A percentile compares a stretch with the other conserved stretches of the same genome.
phyloP scores from a whole-genome alignment of 306 rosid genomes.

The Neltuma alba region DNA sequence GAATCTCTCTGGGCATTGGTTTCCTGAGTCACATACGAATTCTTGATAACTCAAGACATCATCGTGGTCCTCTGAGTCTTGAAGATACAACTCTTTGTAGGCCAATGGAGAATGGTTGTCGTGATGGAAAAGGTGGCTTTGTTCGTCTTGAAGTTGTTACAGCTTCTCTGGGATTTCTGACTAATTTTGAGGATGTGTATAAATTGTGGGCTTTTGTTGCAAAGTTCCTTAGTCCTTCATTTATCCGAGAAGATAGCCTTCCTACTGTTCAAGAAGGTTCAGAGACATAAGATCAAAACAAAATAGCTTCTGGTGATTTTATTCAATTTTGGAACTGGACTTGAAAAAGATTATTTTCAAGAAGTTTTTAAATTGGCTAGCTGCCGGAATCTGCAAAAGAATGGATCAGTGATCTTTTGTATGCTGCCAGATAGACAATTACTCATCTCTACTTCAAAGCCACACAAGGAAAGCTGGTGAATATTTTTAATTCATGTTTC shows the following conservation, averaged over 20 bases:
- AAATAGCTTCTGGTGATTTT: neutral
- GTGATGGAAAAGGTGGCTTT: slow-evolving; percentile 63
- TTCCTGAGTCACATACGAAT: slow-evolving; percentile 83
- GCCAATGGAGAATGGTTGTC: slow-evolving; percentile 75
- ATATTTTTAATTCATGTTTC: slow-evolving; percentile 73
- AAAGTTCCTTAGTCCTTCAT: slow-evolving; percentile 78
- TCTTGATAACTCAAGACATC: slow-evolving; percentile 65
- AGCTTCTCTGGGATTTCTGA: slow-evolving; percentile 87
- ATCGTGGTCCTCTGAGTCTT: slow-evolving; percentile 49
- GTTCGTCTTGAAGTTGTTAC: slow-evolving; percentile 89
- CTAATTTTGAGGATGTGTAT: slow-evolving; percentile 93
- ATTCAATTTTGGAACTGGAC: slow-evolving; percentile 42
- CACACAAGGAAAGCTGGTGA: slow-evolving; percentile 45
- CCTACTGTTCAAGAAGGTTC: slow-evolving; percentile 75
- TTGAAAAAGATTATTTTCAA: slow-evolving; percentile 35
- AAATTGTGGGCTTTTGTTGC: slow-evolving; percentile 94
- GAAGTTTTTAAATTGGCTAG: slow-evolving; percentile 15
- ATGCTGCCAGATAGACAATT: slow-evolving; percentile 36
- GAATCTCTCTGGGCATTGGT: slow-evolving; percentile 87
- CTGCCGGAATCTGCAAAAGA: slow-evolving; percentile 33
- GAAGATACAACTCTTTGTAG: slow-evolving; percentile 73
- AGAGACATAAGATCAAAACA: slow-evolving; percentile 52
- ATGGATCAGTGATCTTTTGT: slow-evolving; percentile 39
- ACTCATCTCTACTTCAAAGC: slow-evolving; percentile 41
- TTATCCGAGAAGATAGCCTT: slow-evolving; percentile 66